Evolutionary conservation across 1,284 basidiomycete genomes (phyloP).

Genomic region (Ceratobasidium sp.): DNA sequence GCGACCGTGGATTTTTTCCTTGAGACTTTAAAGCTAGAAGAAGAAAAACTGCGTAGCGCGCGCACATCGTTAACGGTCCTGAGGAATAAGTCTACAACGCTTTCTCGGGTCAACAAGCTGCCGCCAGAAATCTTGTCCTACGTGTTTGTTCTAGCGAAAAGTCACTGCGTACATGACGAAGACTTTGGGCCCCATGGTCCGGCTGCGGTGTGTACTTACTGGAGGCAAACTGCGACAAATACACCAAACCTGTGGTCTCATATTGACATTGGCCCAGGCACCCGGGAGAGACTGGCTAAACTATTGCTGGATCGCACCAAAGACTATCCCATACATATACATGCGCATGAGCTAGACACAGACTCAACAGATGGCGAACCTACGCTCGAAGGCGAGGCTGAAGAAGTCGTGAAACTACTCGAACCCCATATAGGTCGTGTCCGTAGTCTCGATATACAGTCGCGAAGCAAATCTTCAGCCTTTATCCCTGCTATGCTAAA

Average conservation of each 20-base stretch:
- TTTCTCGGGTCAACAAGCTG: background rate
- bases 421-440: background rate
- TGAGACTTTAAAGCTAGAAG: too few species aligned
- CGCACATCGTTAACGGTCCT: background rate
- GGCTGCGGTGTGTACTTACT: background rate
- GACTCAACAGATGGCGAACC: background rate
- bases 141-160: background rate
- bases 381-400: background rate
- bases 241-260: background rate
- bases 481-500: background rate
- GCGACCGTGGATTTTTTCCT: too few species aligned
- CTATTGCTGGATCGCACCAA: background rate
- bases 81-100: background rate
- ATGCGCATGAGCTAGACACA: background rate
- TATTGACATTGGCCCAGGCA: constrained; percentile 3
- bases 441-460: background rate
- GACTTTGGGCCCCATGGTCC: too few species aligned
- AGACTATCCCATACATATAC: background rate
- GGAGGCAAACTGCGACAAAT: background rate
- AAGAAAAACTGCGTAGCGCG: background rate
- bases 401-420: background rate
- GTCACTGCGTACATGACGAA: background rate
- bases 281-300: background rate
- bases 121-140: constrained; percentile 2
- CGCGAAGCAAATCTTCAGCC: background rate